Percentiles rank a stretch among this genome's conserved stretches.
Evolutionary conservation across 306 rosid species (phyloP).

Genomic region (Cucumis melo): DNA sequence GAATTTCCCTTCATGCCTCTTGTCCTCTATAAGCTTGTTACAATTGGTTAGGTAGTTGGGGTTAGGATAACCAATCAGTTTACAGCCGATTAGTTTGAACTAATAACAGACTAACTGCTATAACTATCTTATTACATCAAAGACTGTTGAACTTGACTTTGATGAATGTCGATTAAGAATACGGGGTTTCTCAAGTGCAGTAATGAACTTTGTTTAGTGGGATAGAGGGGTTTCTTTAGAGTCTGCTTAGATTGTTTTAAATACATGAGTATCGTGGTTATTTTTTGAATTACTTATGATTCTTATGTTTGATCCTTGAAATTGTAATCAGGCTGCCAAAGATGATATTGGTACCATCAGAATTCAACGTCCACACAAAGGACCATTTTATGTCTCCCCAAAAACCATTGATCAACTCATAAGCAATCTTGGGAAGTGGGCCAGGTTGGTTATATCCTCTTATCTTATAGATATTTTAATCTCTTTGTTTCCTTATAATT

Average conservation of each 20-base stretch:
- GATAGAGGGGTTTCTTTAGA: too few relatives aligned
- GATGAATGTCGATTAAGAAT: background rate
- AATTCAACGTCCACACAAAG: conserved; percentile 85
- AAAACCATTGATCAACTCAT: conserved; percentile 86
- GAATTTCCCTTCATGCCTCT: too few relatives aligned
- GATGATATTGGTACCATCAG: conserved; percentile 83
- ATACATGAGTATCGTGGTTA: background rate
- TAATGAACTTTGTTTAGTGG: too few relatives aligned
- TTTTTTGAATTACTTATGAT: background rate
- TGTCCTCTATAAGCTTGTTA: too few relatives aligned
- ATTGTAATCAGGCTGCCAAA: conserved; percentile 58
- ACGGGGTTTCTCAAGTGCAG: background rate
- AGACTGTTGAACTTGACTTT: background rate
- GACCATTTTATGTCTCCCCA: conserved; percentile 89
- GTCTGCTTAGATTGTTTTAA: background rate
- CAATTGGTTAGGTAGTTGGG: too few relatives aligned
- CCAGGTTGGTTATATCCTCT: conserved; percentile 44
- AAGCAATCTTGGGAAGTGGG: conserved; percentile 91
- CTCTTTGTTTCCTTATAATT: background rate
- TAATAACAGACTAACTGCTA: too few relatives aligned
- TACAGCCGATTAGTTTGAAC: too few relatives aligned
- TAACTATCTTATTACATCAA: too few relatives aligned
- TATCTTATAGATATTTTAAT: background rate
- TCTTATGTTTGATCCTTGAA: conserved; percentile 9
- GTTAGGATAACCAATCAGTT: too few relatives aligned